Conservation (phyloP, 2,329 filamentous ascomycete species). For the Cadophora gregata region DNA sequence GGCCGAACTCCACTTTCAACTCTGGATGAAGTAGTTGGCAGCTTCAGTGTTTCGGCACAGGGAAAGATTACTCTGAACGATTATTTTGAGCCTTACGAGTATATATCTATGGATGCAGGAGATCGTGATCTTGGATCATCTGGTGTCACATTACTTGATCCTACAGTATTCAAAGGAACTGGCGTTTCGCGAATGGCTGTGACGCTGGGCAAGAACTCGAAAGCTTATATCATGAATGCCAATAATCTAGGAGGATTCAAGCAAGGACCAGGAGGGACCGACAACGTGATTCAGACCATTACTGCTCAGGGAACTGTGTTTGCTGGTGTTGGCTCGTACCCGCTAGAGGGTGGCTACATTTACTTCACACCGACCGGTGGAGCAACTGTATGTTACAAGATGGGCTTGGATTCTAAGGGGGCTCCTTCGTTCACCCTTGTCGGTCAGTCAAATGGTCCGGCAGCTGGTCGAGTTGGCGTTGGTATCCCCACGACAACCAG, state of each 20-base stretch:
- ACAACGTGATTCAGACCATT: constrained; percentile 53
- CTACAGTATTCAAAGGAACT: constrained; percentile 51
- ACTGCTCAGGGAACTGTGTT: constrained; percentile 54
- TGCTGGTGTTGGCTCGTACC: constrained; percentile 54
- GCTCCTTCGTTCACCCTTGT: constrained; percentile 46
- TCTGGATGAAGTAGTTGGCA: constrained; percentile 53
- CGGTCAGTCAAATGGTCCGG: constrained; percentile 38
- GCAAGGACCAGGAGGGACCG: constrained; percentile 42
- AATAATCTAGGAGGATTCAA: constrained; percentile 45
- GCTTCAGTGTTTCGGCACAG: constrained; percentile 49
- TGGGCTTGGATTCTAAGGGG: constrained; percentile 43
- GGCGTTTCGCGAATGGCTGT: constrained; percentile 55
- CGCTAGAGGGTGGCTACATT: constrained; percentile 55
- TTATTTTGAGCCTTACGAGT: constrained; percentile 62
- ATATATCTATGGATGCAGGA: constrained; percentile 55
- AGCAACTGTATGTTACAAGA: constrained; percentile 44
- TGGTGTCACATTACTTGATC: constrained; percentile 52
- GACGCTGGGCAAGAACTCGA: constrained; percentile 57
- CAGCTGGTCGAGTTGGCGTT: constrained; percentile 43
- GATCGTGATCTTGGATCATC: constrained; percentile 57
- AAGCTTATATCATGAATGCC: constrained; percentile 51
- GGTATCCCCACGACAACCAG: constrained; percentile 48
- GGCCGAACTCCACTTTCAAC: constrained; percentile 45
- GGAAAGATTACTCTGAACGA: constrained; percentile 55
- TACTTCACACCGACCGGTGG: constrained; percentile 50